phyloP scores from a whole-genome alignment of 2,329 filamentous ascomycete genomes.

The Epichloe aotearoae region DNA sequence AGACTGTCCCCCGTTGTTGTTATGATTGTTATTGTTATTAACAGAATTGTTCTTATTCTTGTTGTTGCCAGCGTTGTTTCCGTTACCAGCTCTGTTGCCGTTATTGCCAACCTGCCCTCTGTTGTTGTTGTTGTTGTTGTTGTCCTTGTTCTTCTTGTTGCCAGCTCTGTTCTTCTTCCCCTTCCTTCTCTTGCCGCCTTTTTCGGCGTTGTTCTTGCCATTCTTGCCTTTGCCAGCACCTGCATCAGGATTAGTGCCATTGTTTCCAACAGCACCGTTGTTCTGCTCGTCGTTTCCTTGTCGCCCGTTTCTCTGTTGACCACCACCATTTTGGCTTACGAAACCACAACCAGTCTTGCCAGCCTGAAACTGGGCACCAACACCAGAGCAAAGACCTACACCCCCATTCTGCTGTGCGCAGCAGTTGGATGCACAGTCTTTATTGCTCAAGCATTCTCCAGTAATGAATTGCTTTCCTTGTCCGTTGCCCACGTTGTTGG shows the following conservation, averaged over 20 bases:
- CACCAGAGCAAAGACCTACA: slow-evolving; percentile 16
- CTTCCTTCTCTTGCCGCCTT: not conserved
- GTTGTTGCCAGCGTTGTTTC: no score
- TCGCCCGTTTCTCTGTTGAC: not conserved
- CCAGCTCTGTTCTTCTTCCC: not conserved
- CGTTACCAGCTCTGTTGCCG: no score
- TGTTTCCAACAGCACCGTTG: not conserved
- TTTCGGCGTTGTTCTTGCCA: not conserved
- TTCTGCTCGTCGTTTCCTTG: not conserved
- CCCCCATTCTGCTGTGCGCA: slow-evolving; percentile 15
- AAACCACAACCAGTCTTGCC: slow-evolving; percentile 20
- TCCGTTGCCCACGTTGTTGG: slow-evolving; percentile 14
- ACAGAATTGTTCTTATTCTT: no score
- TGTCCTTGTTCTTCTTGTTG: not conserved
- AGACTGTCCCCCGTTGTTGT: no score
- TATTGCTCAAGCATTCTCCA: slow-evolving; percentile 16
- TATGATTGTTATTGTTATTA: no score
- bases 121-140: no score
- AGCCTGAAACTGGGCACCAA: slow-evolving; percentile 16
- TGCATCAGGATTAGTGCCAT: not conserved
- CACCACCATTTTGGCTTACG: slow-evolving; percentile 8
- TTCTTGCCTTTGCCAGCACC: not conserved
- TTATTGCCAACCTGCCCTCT: no score
- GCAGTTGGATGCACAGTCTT: slow-evolving; percentile 16
- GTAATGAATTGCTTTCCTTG: slow-evolving; percentile 17